phyloP scores from a whole-genome alignment of 148 eudicot genomes.

The Silene conica region DNA sequence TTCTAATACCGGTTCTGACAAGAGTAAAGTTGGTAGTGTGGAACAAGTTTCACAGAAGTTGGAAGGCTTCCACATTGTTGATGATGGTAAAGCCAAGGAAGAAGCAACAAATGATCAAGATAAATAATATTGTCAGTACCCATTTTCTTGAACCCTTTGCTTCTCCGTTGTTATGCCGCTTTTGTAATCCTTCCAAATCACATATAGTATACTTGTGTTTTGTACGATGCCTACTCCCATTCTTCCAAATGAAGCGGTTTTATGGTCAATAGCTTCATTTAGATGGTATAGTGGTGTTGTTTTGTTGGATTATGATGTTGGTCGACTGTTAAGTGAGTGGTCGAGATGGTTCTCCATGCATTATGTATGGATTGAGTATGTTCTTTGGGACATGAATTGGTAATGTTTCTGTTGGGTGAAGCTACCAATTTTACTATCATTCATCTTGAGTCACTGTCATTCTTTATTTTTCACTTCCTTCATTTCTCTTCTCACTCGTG shows the following conservation, averaged over 20 bases:
- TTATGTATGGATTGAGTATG: too few relatives aligned
- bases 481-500: too few relatives aligned
- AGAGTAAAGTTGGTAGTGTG: conserved; percentile 32
- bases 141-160: conserved; percentile 5
- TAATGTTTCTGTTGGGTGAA: too few relatives aligned
- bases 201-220: conserved; percentile 8
- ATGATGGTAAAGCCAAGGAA: conserved; percentile 45
- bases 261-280: not conserved
- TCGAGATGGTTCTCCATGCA: too few relatives aligned
- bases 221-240: conserved; percentile 13
- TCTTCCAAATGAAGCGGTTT: not conserved
- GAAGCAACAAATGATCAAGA: conserved; percentile 32
- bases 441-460: too few relatives aligned
- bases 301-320: not conserved
- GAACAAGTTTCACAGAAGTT: conserved; percentile 55
- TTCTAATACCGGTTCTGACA: conserved; percentile 37
- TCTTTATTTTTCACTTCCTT: too few relatives aligned
- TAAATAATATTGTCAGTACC: conserved; percentile 1
- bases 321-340: too few relatives aligned
- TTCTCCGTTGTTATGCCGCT: conserved; percentile 12
- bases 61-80: conserved; percentile 46
- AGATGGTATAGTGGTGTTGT: not conserved
- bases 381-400: too few relatives aligned
- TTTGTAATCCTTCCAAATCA: not conserved
- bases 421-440: too few relatives aligned